Conservation (phyloP, 83 land plant genomes). For the Picea abies region DNA sequence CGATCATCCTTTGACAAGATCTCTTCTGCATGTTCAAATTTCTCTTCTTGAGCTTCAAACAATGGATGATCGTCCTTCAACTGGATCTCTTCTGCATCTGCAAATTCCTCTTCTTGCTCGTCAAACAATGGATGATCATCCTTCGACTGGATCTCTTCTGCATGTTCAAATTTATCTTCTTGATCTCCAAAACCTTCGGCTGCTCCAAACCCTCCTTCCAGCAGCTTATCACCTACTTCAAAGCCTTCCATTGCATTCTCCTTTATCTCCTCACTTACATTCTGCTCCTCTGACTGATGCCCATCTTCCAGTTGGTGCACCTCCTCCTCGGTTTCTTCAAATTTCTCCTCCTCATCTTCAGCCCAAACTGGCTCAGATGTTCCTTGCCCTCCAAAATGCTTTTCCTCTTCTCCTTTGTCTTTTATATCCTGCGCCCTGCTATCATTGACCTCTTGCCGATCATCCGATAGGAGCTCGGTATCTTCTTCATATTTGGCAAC, state of each 20-base stretch:
- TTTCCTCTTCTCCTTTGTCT: neutral
- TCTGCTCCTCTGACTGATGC: neutral
- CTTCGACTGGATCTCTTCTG: no score
- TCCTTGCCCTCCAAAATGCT: neutral
- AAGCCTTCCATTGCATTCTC: neutral
- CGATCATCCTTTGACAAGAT: no score
- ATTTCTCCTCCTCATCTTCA: neutral
- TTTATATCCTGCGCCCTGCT: neutral
- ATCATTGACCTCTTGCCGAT: neutral
- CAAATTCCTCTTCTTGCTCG: no score
- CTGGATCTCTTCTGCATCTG: no score
- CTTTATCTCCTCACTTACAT: neutral
- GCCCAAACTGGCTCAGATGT: neutral
- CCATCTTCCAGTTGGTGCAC: neutral
- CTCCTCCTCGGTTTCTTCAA: neutral
- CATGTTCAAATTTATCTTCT: constrained; percentile 6
- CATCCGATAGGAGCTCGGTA: neutral
- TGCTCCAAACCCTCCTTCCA: neutral
- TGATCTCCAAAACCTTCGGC: neutral
- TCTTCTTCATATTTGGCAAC: neutral
- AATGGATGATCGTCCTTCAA: no score
- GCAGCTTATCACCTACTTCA: neutral
- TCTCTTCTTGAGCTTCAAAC: no score
- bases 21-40: no score
- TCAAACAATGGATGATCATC: no score